phyloP scores from a whole-genome alignment of 2,329 filamentous ascomycete genomes.

The Calonectria fujianensis region DNA sequence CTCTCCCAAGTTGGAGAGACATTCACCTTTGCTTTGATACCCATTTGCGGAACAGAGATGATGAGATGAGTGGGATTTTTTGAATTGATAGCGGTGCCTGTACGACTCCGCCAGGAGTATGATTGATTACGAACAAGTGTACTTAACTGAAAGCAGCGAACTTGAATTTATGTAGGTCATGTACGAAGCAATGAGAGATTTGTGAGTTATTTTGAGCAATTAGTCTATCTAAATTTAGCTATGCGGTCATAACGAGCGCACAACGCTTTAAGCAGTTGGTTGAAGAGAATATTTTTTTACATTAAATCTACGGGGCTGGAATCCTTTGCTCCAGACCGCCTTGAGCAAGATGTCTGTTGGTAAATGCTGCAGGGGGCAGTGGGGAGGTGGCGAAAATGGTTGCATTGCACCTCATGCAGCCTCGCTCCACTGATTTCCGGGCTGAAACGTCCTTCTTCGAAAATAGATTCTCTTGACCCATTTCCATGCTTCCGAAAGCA shows the following conservation, averaged over 20 bases:
- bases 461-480: slow-evolving; percentile 77
- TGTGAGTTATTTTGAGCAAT: slow-evolving; percentile 30
- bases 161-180: slow-evolving; percentile 24
- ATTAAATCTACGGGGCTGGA: neutral
- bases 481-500: slow-evolving; percentile 80
- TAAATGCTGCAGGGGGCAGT: neutral
- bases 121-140: neutral
- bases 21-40: slow-evolving; percentile 20
- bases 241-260: neutral
- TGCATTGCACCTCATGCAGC: neutral
- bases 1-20: slow-evolving; percentile 12
- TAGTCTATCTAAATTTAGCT: slow-evolving; percentile 8
- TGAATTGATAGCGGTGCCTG: slow-evolving; percentile 3
- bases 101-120: neutral
- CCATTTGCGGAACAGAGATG: slow-evolving; percentile 4
- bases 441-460: slow-evolving; percentile 54
- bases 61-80: slow-evolving; percentile 18
- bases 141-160: neutral
- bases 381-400: neutral
- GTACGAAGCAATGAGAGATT: slow-evolving; percentile 21
- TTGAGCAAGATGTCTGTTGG: neutral
- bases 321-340: neutral
- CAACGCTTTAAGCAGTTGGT: no score
- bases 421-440: slow-evolving; percentile 24
- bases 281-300: neutral